Evolutionary conservation across 371 early-diverging fungal genomes (phyloP), one percentile per base, ranked within the genome.

Genomic region (Basidiobolus heterosporus): DNA sequence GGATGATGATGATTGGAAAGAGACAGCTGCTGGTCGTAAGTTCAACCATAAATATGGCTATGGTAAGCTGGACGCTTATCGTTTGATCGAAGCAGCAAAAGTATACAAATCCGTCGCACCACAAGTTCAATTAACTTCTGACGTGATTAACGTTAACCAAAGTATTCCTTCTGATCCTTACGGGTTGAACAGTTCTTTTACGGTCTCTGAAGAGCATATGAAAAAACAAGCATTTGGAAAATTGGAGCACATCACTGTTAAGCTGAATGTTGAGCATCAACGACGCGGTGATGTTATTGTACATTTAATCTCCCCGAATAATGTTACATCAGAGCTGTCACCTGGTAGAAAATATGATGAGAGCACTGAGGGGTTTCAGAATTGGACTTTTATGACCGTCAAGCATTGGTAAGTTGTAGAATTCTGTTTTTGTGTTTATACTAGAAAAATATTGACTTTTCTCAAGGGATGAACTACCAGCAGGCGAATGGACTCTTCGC

Each of bases 321-420:
- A 69, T 1, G 60, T 83, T 13, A 65, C 64, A 19, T 82, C 85
- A 13, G 56, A 75, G 40, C 58, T 96, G 41, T 85, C 78, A 0
- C 71, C 77, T 0, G 51, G 66, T 23, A 61, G 98, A 11, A 66
- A 55, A 8, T 50, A 49, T 20, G 98, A 97, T 56, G 53, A 44
- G 16, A 69, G 70, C 58, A 48, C 51, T 3, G 58, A 56, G n/a
- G 98, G 98, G 6, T 83, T 89, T 37, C n/a, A 37, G 14, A 70
- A 82, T 52, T 95, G 96, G 95, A 90, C 85, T n/a, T 85, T 94
- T 46, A 90, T 90, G 88, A 75, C 74, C 36, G 91, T 95, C 24
- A 88, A 83, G 64, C 94, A 94, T 53, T 97, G 98, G 98, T 84
- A 64, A 53, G 68, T 40, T 24, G 14, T 4, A n/a, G 22, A 2